These are phyloP conservation scores for Pterulicium gracile DNA, from an alignment of 1,284 basidiomycete genomes.

Conservation along the genomic window DNA sequence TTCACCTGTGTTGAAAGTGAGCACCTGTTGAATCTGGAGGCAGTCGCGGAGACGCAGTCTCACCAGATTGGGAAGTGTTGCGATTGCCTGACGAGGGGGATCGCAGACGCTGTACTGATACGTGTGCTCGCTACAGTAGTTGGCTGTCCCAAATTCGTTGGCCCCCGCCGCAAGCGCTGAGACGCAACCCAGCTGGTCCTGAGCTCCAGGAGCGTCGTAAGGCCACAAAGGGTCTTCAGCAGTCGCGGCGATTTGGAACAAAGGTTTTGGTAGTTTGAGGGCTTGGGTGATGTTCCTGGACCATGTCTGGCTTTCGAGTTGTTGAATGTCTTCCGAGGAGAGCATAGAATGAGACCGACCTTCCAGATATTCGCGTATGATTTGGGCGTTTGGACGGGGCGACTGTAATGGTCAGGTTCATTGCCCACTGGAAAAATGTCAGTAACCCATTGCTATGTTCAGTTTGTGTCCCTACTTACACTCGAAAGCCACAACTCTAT, in stretches of 20 bases:
- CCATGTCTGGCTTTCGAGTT: slow-evolving; percentile 24
- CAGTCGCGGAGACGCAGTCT: too few relatives aligned
- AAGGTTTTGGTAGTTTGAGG: slow-evolving; percentile 23
- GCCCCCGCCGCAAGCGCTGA: slow-evolving; percentile 35
- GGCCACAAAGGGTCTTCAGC: slow-evolving; percentile 41
- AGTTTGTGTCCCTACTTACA: slow-evolving; percentile 20
- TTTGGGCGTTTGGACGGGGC: slow-evolving; percentile 26
- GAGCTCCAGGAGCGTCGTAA: slow-evolving; percentile 29
- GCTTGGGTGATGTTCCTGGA: slow-evolving; percentile 31
- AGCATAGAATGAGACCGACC: slow-evolving; percentile 16
- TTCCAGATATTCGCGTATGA: slow-evolving; percentile 32
- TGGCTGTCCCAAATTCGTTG: slow-evolving; percentile 25
- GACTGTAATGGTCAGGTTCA: slow-evolving; percentile 37
- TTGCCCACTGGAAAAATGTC: slow-evolving; percentile 30
- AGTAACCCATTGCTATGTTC: neutral
- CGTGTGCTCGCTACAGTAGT: slow-evolving; percentile 36
- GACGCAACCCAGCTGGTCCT: slow-evolving; percentile 31
- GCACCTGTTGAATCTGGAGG: too few relatives aligned
- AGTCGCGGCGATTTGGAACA: slow-evolving; percentile 35
- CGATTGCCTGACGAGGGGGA: slow-evolving; percentile 28
- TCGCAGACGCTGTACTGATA: slow-evolving; percentile 44
- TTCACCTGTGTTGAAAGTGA: slow-evolving; percentile 25
- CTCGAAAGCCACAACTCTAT: slow-evolving; percentile 30
- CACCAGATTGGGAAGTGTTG: slow-evolving; percentile 37
- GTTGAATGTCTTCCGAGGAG: neutral